Percentiles rank a stretch among this genome's conserved stretches.
phyloP scores from a whole-genome alignment of 352 stramenopile species.

The Phytophthora pisi region DNA sequence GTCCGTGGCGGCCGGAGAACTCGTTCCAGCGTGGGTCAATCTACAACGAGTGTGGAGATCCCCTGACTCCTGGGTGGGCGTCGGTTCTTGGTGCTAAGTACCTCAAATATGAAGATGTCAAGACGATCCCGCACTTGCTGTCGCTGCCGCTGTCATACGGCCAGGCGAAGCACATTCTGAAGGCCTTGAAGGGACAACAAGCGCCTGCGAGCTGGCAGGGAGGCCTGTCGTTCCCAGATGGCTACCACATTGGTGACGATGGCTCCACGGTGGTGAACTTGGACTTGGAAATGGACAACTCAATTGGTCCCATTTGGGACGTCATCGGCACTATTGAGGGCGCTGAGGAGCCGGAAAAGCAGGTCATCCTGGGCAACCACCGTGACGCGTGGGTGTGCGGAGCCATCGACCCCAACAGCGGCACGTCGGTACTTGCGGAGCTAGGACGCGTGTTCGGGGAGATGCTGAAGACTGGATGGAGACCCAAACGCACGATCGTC shows the following conservation, averaged over 20 bases:
- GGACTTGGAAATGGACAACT: slow-evolving; percentile 79
- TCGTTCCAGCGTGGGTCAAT: slow-evolving; percentile 88
- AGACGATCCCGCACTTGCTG: slow-evolving; percentile 69
- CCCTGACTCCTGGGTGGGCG: slow-evolving; percentile 49
- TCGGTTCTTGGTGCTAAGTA: slow-evolving; percentile 48
- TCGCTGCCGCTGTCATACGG: slow-evolving; percentile 77
- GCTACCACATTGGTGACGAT: slow-evolving; percentile 79
- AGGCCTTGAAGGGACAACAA: slow-evolving; percentile 51
- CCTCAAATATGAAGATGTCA: slow-evolving; percentile 48
- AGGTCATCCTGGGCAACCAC: slow-evolving; percentile 89
- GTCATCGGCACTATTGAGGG: slow-evolving; percentile 84
- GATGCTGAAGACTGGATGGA: slow-evolving; percentile 71
- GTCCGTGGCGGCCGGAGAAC: slow-evolving; percentile 73
- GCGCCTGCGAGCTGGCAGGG: slow-evolving; percentile 65
- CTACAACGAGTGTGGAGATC: slow-evolving; percentile 83
- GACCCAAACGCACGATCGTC: slow-evolving; percentile 73
- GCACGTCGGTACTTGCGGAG: slow-evolving; percentile 78
- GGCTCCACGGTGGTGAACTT: slow-evolving; percentile 58
- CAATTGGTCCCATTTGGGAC: slow-evolving; percentile 81
- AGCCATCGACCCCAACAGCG: slow-evolving; percentile 84
- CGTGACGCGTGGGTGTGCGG: slow-evolving; percentile 91
- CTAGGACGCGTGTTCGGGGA: slow-evolving; percentile 67
- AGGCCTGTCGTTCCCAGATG: slow-evolving; percentile 47
- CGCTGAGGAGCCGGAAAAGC: slow-evolving; percentile 49
- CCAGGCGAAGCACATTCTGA: slow-evolving; percentile 75